These are phyloP conservation scores for Ascochyta viciae-villosae DNA, from an alignment of 2,329 filamentous ascomycete genomes.

Conservation along the genomic window DNA sequence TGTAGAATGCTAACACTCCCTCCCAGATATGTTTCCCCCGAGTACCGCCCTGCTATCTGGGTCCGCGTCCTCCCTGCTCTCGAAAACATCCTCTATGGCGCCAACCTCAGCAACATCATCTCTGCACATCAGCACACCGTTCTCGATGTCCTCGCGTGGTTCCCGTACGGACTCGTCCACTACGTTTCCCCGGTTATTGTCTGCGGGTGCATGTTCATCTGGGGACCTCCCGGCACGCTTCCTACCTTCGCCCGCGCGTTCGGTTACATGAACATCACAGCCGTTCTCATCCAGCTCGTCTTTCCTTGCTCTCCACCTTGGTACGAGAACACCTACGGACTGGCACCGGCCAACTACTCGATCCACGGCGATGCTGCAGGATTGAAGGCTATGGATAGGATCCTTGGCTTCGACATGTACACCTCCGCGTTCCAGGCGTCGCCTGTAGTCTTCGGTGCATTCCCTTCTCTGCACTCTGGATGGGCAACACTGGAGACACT, in stretches of 20 bases:
- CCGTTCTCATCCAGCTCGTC: constrained; percentile 84
- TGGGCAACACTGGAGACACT: constrained; percentile 88
- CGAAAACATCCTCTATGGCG: constrained; percentile 95
- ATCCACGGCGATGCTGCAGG: constrained; percentile 90
- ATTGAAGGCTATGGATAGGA: constrained; percentile 83
- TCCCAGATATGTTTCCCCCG: constrained; percentile 81
- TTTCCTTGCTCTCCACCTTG: constrained; percentile 96
- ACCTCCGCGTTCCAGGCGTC: constrained; percentile 90
- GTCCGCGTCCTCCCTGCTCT: constrained; percentile 92
- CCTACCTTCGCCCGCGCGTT: constrained; percentile 87
- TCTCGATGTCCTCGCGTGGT: constrained; percentile 88
- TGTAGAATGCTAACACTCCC: constrained; percentile 23
- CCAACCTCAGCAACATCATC: constrained; percentile 93
- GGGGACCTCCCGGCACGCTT: constrained; percentile 82
- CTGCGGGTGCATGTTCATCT: constrained; percentile 82
- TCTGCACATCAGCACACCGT: constrained; percentile 85
- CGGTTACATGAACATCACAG: constrained; percentile 89
- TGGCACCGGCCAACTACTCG: constrained; percentile 90
- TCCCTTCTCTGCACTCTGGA: constrained; percentile 90
- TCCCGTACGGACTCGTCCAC: constrained; percentile 91
- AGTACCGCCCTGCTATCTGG: constrained; percentile 92
- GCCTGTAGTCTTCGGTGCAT: constrained; percentile 91
- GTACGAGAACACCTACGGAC: constrained; percentile 93
- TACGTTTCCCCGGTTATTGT: constrained; percentile 85
- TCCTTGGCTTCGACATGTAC: constrained; percentile 92